Base-by-base conservation (phyloP, 768 basidiomycete species). In the Termitomyces sp. region DNA sequence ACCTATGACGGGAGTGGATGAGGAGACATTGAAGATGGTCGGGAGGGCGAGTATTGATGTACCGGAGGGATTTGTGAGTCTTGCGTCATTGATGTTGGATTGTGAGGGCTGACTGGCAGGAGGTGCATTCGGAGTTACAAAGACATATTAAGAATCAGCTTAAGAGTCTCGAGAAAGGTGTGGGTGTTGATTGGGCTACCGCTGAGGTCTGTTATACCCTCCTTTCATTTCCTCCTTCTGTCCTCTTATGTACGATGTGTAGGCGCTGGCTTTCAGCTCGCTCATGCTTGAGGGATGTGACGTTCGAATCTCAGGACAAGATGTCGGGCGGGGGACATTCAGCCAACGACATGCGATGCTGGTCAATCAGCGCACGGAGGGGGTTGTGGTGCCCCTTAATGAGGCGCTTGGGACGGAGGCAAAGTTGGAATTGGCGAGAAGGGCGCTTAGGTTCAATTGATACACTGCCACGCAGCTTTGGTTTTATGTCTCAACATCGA, bases 401-500 rank as follows among this genome's bases (percentile, higher is more conserved):
- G 80, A 86, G 29, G 78, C 96, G 62, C 79, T 85, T 25, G 73
- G 76, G 29, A 79, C 82, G 0, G 69, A 70, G 9, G 89, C 89
- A 29, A 88, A 82, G 63, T 68, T 95, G 7, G 93, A 95, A 62
- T 75, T 95, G 55, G 94, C 93, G 0, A 95, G n/a, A n/a, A n/a
- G n/a, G n/a, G n/a, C n/a, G n/a, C n/a, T n/a, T n/a, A n/a, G n/a
- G n/a, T n/a, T n/a, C n/a, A n/a, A n/a, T n/a, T n/a, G n/a, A n/a
- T n/a, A n/a, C n/a, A n/a, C n/a, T n/a, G n/a, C n/a, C 88, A 92
- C 33, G 96, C 93, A 2, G 88, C 87, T 1, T 77, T 96, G 5
- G 89, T 96, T 7, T 75, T 98, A 52, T 99, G 97, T 65, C 79
- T 99, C 18, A 98, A 98, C 71, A 93, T 98, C 67, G 95, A 96